phyloP scores from a whole-genome alignment of 192 early-diverging fungal genomes.

The Backusella mclennaniae region DNA sequence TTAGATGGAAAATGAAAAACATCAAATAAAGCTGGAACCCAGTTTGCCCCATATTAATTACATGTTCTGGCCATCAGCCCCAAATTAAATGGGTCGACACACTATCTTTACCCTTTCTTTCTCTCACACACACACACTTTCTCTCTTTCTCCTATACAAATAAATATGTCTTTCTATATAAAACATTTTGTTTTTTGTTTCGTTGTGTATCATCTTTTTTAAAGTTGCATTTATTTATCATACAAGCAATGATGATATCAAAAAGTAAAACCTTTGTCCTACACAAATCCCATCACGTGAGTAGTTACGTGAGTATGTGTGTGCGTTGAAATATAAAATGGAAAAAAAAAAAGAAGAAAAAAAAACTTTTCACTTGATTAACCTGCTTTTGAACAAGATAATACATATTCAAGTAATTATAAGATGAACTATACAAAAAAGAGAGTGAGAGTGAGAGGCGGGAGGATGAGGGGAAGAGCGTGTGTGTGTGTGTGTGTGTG shows the following conservation, averaged over 20 bases:
- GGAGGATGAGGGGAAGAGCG: not conserved
- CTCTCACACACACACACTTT: not conserved
- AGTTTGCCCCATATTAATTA: too few relatives aligned
- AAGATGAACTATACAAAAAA: not conserved
- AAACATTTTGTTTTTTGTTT: not conserved
- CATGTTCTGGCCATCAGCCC: too few relatives aligned
- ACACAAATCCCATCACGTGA: not conserved
- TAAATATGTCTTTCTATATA: not conserved
- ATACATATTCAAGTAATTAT: constrained; percentile 7
- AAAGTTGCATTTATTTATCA: not conserved
- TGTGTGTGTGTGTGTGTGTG: not conserved
- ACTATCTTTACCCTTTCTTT: not conserved
- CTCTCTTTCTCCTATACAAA: not conserved
- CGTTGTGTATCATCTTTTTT: not conserved
- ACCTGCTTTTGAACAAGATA: not conserved
- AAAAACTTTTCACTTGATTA: constrained; percentile 2
- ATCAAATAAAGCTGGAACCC: too few relatives aligned
- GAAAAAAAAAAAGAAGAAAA: not conserved
- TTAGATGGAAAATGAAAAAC: too few relatives aligned
- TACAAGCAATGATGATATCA: not conserved
- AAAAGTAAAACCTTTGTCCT: not conserved
- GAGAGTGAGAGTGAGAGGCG: not conserved
- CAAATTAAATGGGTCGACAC: too few relatives aligned
- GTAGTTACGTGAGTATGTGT: not conserved
- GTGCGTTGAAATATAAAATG: constrained; percentile 38